Base-by-base conservation (phyloP, 2,329 filamentous ascomycete genomes). In the Lachnellula occidentalis region DNA sequence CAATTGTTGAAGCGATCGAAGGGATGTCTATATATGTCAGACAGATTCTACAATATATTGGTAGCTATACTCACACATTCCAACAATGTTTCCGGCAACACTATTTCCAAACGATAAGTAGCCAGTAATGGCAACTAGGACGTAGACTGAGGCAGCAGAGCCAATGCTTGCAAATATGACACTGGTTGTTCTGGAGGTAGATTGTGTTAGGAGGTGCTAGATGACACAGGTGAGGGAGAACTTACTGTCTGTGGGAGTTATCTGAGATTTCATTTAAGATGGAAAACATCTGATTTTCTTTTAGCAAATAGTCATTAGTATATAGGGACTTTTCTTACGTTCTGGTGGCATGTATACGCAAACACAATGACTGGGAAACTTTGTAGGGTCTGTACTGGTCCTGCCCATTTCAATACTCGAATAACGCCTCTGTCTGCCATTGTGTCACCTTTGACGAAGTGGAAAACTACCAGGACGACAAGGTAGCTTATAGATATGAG, bases 321-420 rank as follows among this genome's bases (percentile, higher is more conserved):
- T 19, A 19, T 14, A 21, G n/a, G 2, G 6, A 22, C 46, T 39
- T 34, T 7, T 68, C 82, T 61, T 74, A 94, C 90, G 70, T 99
- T 99, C 68, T 99, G 94, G 72, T 99, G 94, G 70, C 94, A 99
- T 1, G 94, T 99, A 70, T 97, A 99, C n/a, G 92, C 94, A 76
- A 99, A 99, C 2, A 99, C 90, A 54, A 97, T 92, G 51, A 99
- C 91, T 0, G 94, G 94, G 60, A 99, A 83, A 59, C 88, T 92
- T 63, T 90, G 90, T 51, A 99, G 77, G 6, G 88, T 85, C 36
- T 87, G 81, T 9, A 95, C 78, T 3, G 89, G 78, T 7, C 92
- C 90, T 43, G 84, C 86, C 86, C 90, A 96, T 58, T 82, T 75
- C 59, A 96, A 78, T 31, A 90, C 74, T 48, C 88, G 83, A 56